Conservation (phyloP, 305 asterid species). For the Solanum hybrid region DNA sequence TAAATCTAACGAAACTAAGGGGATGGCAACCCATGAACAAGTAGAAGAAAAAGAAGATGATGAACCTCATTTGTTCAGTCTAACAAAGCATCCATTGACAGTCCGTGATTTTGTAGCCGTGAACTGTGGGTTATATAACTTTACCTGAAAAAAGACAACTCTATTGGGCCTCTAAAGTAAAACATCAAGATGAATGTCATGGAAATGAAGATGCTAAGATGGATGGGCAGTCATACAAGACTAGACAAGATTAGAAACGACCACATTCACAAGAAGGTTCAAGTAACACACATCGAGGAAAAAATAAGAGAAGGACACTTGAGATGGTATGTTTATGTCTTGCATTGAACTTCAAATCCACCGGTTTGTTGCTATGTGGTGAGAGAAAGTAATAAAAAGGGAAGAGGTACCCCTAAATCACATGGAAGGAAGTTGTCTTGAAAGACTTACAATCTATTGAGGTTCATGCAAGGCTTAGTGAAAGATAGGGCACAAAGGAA, state of each 20-base stretch:
- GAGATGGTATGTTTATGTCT: neutral
- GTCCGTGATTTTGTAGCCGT: neutral
- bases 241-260: neutral
- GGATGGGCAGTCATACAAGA: neutral
- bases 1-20: neutral
- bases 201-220: neutral
- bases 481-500: neutral
- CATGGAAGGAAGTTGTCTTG: neutral
- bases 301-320: neutral
- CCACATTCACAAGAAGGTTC: neutral
- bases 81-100: neutral
- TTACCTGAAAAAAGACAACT: neutral
- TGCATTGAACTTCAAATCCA: neutral
- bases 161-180: neutral
- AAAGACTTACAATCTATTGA: neutral
- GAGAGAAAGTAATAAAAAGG: neutral
- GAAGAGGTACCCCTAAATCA: neutral
- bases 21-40: neutral
- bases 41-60: neutral
- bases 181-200: neutral
- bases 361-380: neutral
- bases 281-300: neutral
- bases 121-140: neutral
- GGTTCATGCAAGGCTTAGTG: neutral
- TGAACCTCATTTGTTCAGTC: neutral